Percentiles rank a stretch among this genome's conserved stretches.
These are phyloP conservation scores for Nicotiana attenuata DNA, from an alignment of 257 asterid genomes.

Conservation along the genomic window DNA sequence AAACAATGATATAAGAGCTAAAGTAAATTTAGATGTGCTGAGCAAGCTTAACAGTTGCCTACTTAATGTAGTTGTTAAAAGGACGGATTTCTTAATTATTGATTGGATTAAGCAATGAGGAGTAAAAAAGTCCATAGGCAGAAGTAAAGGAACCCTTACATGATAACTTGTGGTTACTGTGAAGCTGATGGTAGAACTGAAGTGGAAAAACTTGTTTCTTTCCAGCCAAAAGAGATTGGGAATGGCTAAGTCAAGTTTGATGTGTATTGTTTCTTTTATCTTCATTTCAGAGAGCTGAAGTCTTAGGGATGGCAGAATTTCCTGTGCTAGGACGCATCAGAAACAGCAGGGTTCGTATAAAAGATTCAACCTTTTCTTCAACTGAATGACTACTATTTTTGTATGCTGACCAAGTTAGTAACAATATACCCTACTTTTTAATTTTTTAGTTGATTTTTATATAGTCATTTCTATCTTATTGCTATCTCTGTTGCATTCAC, in stretches of 20 bases:
- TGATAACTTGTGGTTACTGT: background rate
- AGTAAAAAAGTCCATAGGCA: background rate
- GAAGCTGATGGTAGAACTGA: background rate
- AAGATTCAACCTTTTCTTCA: slow-evolving; percentile 84
- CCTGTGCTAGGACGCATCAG: slow-evolving; percentile 90
- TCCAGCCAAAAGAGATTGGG: background rate
- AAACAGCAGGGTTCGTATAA: slow-evolving; percentile 82
- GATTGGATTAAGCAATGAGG: background rate
- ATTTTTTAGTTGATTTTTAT: too few species aligned
- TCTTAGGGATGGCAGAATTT: slow-evolving; percentile 74
- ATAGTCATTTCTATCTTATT: too few species aligned
- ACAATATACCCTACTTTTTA: too few species aligned
- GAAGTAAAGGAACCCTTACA: background rate
- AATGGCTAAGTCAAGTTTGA: background rate
- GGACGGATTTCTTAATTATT: background rate
- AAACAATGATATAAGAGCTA: background rate
- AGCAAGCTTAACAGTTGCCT: background rate
- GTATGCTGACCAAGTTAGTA: too few species aligned
- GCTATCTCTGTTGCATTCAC: too few species aligned
- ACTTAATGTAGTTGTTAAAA: background rate
- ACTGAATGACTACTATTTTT: background rate
- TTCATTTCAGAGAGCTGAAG: slow-evolving; percentile 81
- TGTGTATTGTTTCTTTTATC: background rate
- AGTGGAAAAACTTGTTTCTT: background rate
- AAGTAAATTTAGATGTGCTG: background rate